Conservation (phyloP, 805 yeast species). For the Pichia nanzhaoensis region DNA sequence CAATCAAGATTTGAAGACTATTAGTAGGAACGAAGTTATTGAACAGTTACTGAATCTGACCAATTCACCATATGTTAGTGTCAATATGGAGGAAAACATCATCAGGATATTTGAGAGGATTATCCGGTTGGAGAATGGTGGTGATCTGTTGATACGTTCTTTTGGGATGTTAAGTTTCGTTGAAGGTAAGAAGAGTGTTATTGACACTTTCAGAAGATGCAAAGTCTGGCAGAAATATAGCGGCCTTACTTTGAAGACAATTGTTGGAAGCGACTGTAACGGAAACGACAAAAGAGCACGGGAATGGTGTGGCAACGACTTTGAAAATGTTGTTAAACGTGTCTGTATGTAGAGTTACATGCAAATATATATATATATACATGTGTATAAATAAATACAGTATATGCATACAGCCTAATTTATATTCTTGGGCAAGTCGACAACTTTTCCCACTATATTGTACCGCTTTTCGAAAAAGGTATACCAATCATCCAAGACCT, state of each 20-base stretch:
- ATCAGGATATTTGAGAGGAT: constrained; percentile 39
- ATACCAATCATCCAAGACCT: constrained; percentile 69
- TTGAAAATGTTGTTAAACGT: constrained; percentile 33
- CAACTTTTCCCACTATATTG: constrained; percentile 37
- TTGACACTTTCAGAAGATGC: neutral
- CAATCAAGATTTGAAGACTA: constrained; percentile 44
- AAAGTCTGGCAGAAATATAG: neutral
- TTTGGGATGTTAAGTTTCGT: constrained; percentile 39
- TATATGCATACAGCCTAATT: neutral
- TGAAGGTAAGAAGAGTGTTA: constrained; percentile 26
- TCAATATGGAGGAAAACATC: constrained; percentile 35
- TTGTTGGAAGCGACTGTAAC: constrained; percentile 31
- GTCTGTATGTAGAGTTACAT: neutral
- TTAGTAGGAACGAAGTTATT: constrained; percentile 48
- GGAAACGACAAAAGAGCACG: constrained; percentile 45
- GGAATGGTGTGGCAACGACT: constrained; percentile 57
- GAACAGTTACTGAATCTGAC: constrained; percentile 60
- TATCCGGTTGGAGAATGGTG: constrained; percentile 50
- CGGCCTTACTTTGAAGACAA: constrained; percentile 32
- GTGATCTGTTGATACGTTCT: constrained; percentile 51
- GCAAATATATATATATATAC: neutral
- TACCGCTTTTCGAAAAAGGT: constrained; percentile 52
- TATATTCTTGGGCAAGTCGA: constrained; percentile 18
- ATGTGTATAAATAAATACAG: neutral
- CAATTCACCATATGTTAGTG: constrained; percentile 43